Percentiles rank a stretch among this genome's conserved stretches.
These are phyloP conservation scores for Penicillium subrubescens DNA, from an alignment of 495 filamentous ascomycete species.

Conservation along the genomic window DNA sequence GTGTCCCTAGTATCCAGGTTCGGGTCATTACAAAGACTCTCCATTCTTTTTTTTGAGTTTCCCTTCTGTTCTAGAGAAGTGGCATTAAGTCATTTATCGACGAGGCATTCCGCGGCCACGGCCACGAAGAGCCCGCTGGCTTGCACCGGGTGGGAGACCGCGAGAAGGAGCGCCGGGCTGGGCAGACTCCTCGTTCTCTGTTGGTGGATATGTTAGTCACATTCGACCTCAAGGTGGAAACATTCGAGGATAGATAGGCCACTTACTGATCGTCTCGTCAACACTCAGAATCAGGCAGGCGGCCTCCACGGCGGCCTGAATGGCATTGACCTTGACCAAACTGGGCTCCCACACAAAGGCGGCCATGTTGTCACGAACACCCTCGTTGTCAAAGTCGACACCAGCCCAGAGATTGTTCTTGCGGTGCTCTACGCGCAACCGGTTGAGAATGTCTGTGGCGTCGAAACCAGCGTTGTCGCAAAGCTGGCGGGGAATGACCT, in stretches of 20 bases:
- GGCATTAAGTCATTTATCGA: slow-evolving; percentile 34
- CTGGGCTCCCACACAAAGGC: slow-evolving; percentile 96
- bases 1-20: slow-evolving; percentile 1
- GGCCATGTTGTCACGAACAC: slow-evolving; percentile 87
- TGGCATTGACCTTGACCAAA: slow-evolving; percentile 94
- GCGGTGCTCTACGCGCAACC: slow-evolving; percentile 89
- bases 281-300: slow-evolving; percentile 93
- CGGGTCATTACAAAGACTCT: slow-evolving; percentile 21
- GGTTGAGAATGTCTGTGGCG: slow-evolving; percentile 94
- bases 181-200: slow-evolving; percentile 85
- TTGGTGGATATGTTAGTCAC: slow-evolving; percentile 23
- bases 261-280: slow-evolving; percentile 90
- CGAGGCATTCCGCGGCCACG: slow-evolving; percentile 88
- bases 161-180: slow-evolving; percentile 75
- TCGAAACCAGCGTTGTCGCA: slow-evolving; percentile 99
- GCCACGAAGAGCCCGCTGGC: slow-evolving; percentile 83
- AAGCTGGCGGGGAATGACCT: slow-evolving; percentile 93
- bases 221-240: not conserved
- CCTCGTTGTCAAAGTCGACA: slow-evolving; percentile 92
- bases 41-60: slow-evolving; percentile 11
- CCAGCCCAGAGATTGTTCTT: slow-evolving; percentile 91
- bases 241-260: not conserved
- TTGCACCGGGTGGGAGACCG: slow-evolving; percentile 86
- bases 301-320: slow-evolving; percentile 94
- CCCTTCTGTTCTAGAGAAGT: slow-evolving; percentile 24